phyloP scores from a whole-genome alignment of 306 rosid genomes.

The Pyrus bretschneideri region DNA sequence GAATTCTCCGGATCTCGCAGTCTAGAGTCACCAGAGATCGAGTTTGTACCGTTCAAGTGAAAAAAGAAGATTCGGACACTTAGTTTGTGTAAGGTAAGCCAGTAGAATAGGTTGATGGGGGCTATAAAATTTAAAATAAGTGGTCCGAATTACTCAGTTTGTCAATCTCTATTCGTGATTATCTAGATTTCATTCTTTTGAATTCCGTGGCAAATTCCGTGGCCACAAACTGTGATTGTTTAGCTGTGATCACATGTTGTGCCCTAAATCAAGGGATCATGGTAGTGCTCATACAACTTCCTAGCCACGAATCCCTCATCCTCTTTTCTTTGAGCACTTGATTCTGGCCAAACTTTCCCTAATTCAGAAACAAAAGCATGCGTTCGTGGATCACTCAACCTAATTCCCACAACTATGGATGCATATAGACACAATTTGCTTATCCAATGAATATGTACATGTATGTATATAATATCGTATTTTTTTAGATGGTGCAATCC shows the following conservation, averaged over 20 bases:
- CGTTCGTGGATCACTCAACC: background rate
- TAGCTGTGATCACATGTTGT: slow-evolving; percentile 37
- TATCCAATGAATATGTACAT: background rate
- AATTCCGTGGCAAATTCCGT: background rate
- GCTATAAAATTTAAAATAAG: no score
- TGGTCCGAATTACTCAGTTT: no score
- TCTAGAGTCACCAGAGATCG: no score
- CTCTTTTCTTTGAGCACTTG: slow-evolving; percentile 16
- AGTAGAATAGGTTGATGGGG: no score
- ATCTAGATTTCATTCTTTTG: background rate
- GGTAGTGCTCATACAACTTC: background rate
- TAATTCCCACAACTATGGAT: background rate
- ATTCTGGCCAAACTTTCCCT: background rate
- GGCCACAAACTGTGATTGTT: slow-evolving; percentile 8
- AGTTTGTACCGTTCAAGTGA: no score
- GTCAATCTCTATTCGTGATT: background rate
- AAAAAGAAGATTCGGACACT: no score
- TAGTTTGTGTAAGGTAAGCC: no score
- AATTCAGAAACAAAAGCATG: slow-evolving; percentile 14
- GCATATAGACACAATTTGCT: background rate
- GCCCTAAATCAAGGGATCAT: slow-evolving; percentile 9
- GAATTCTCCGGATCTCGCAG: no score
- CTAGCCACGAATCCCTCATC: slow-evolving; percentile 28
- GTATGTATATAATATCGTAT: background rate
- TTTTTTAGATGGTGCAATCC: background rate